A percentile compares a stretch with the other conserved stretches of the same genome.
phyloP scores from a whole-genome alignment of 2,329 filamentous ascomycete genomes.

The Hypoxylon sp. region DNA sequence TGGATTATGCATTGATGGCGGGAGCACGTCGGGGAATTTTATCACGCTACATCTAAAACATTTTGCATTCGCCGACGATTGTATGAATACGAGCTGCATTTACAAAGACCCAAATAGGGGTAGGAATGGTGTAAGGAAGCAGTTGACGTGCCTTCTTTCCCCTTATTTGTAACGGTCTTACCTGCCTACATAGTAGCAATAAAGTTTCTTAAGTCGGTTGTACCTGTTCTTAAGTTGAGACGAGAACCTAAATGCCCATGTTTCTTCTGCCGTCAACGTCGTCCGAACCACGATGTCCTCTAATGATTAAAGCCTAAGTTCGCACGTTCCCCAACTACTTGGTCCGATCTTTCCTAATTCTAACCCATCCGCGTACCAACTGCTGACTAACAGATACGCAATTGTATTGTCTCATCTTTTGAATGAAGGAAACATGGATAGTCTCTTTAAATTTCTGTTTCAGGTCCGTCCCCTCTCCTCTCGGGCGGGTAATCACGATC shows the following conservation, averaged over 20 bases:
- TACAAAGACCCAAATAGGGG: constrained; percentile 35
- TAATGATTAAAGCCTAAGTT: constrained; percentile 35
- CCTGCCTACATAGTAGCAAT: constrained; percentile 14
- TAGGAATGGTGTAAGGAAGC: constrained; percentile 18
- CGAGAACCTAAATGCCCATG: constrained; percentile 37
- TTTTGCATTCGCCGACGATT: constrained; percentile 49
- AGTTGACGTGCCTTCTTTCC: constrained; percentile 10
- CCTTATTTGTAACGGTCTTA: constrained; percentile 7
- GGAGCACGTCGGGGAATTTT: constrained; percentile 8
- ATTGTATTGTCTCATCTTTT: constrained; percentile 20
- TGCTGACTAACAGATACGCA: constrained; percentile 10
- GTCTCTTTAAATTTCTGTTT: constrained; percentile 29
- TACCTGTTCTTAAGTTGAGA: constrained; percentile 31
- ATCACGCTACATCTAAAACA: constrained; percentile 15
- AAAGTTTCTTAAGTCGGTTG: constrained; percentile 10
- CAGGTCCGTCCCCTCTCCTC: constrained; percentile 13
- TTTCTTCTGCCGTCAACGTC: constrained; percentile 21
- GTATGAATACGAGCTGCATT: constrained; percentile 43
- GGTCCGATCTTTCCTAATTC: constrained; percentile 35
- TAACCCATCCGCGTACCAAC: constrained; percentile 2
- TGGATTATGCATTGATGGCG: constrained; percentile 33
- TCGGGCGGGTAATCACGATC: constrained; percentile 30
- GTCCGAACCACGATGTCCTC: constrained; percentile 25
- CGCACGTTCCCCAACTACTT: constrained; percentile 36
- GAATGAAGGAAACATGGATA: constrained; percentile 31